Conservation (phyloP, 768 basidiomycete genomes). For the Agaricus subrufescens region DNA sequence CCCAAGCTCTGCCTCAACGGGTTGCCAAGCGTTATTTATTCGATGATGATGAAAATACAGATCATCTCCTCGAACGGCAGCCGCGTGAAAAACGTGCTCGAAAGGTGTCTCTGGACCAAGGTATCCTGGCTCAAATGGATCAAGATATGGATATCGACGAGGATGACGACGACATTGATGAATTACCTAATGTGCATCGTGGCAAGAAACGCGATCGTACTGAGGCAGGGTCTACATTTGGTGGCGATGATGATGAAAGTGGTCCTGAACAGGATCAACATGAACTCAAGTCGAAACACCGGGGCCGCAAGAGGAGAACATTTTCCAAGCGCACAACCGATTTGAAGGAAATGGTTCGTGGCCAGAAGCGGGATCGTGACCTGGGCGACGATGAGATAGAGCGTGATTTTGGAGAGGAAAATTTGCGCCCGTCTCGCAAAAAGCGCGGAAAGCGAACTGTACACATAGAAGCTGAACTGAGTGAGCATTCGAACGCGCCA, state of each 20-base stretch:
- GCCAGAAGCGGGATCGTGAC: slow-evolving; percentile 67
- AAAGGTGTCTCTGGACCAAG: slow-evolving; percentile 46
- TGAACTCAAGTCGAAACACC: slow-evolving; percentile 38
- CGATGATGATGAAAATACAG: slow-evolving; percentile 41
- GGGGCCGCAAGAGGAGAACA: slow-evolving; percentile 54
- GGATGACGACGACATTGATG: slow-evolving; percentile 35
- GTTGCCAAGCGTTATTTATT: slow-evolving; percentile 48
- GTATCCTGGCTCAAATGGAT: slow-evolving; percentile 29
- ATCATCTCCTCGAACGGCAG: slow-evolving; percentile 25
- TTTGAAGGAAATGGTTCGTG: slow-evolving; percentile 31
- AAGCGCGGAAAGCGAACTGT: slow-evolving; percentile 47
- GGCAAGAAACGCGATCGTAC: slow-evolving; percentile 77
- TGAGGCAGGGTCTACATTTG: slow-evolving; percentile 69
- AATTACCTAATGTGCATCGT: slow-evolving; percentile 32
- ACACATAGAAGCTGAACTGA: slow-evolving; percentile 27
- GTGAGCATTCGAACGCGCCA: slow-evolving; percentile 48
- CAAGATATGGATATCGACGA: slow-evolving; percentile 43
- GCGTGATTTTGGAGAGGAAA: slow-evolving; percentile 29
- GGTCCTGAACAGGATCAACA: slow-evolving; percentile 31
- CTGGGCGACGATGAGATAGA: slow-evolving; percentile 42
- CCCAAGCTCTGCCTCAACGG: slow-evolving; percentile 20
- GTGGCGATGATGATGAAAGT: slow-evolving; percentile 52
- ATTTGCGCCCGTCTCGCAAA: slow-evolving; percentile 33
- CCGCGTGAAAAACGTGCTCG: slow-evolving; percentile 50
- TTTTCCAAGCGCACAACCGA: slow-evolving; percentile 52